A percentile compares a stretch with the other conserved stretches of the same genome.
phyloP scores from a whole-genome alignment of 257 asterid genomes.

The Linderniella brevidens region DNA sequence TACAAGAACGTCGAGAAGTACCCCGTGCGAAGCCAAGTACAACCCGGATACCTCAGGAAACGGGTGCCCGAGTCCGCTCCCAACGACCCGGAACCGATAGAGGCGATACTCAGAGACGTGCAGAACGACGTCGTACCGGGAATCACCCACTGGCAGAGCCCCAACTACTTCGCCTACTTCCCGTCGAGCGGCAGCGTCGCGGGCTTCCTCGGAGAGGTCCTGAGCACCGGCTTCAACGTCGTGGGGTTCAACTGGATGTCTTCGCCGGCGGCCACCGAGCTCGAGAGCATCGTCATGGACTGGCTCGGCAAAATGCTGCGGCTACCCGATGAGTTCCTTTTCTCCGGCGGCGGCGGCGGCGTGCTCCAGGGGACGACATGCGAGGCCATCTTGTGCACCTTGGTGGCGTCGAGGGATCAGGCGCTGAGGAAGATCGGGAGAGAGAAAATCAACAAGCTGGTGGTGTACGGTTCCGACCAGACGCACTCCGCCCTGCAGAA shows the following conservation, averaged over 20 bases:
- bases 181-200: conserved; percentile 21
- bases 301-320: conserved; percentile 55
- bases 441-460: conserved; percentile 29
- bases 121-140: conserved; percentile 52
- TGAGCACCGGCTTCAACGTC: conserved; percentile 49
- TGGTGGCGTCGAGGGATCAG: conserved; percentile 52
- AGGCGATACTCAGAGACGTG: conserved; percentile 34
- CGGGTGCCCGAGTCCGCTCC: conserved; percentile 45
- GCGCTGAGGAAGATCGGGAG: conserved; percentile 24
- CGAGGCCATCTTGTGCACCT: conserved; percentile 40
- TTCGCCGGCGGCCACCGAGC: conserved; percentile 73
- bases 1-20: conserved; percentile 47
- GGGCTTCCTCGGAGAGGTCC: conserved; percentile 55
- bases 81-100: conserved; percentile 35
- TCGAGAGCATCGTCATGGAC: conserved; percentile 63
- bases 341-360: conserved; percentile 70
- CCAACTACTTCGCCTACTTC: conserved; percentile 50
- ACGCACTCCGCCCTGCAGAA: conserved; percentile 51
- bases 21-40: conserved; percentile 60
- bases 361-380: conserved; percentile 61
- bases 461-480: conserved; percentile 56
- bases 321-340: conserved; percentile 35
- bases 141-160: conserved; percentile 65
- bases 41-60: conserved; percentile 44
- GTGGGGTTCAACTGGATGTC: conserved; percentile 78